A percentile compares a stretch with the other conserved stretches of the same genome.
Evolutionary conservation across 192 early-diverging fungal species (phyloP).

Genomic region (Dispira simplex): DNA sequence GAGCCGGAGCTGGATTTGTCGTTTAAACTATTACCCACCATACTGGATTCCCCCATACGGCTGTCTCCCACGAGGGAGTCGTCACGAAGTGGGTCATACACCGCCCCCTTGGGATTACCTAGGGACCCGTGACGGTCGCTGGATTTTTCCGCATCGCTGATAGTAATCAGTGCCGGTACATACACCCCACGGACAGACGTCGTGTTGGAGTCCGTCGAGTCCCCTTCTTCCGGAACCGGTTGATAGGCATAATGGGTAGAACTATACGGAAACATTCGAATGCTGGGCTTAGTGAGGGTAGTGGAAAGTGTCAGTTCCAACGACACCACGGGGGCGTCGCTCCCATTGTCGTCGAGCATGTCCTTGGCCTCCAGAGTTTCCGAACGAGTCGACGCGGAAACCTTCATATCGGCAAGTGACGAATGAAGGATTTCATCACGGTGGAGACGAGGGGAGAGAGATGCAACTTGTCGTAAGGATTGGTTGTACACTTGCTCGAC

Average conservation of each 20-base stretch:
- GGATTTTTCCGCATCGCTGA: slow-evolving; percentile 9
- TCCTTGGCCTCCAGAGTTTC: background rate
- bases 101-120: background rate
- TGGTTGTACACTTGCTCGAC: background rate
- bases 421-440: background rate
- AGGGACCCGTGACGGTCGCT: background rate
- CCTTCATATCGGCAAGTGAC: background rate
- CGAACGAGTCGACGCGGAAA: background rate
- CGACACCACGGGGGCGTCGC: background rate
- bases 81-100: background rate
- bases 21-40: background rate
- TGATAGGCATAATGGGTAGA: background rate
- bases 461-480: no score
- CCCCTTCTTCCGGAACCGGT: background rate
- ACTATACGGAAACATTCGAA: background rate
- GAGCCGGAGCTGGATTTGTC: slow-evolving; percentile 11
- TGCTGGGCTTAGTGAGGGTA: no score
- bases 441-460: background rate
- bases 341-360: background rate
- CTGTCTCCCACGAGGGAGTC: background rate
- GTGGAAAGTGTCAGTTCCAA: no score
- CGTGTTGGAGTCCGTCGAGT: background rate
- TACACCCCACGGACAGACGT: background rate
- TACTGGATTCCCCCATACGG: background rate
- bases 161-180: slow-evolving; percentile 9